A percentile compares a stretch with the other conserved stretches of the same genome.
Evolutionary conservation across 345 rosid species (phyloP).

Genomic region (Durio zibethinus): DNA sequence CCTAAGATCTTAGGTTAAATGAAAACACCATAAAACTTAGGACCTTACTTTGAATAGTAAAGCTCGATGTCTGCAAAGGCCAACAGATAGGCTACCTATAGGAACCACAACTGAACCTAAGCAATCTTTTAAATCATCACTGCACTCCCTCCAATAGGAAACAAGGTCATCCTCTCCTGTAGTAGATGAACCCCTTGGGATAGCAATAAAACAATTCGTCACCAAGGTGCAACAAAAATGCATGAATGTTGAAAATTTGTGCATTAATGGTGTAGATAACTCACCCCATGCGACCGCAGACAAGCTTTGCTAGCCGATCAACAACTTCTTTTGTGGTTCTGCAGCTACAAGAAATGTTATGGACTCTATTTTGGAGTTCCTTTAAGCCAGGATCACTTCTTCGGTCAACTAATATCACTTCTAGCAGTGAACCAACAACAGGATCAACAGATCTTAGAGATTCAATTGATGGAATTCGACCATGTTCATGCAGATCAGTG

Average conservation of each 20-base stretch:
- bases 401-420: constrained; percentile 78
- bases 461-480: constrained; percentile 90
- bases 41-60: constrained; percentile 86
- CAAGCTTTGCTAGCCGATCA: constrained; percentile 91
- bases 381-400: constrained; percentile 75
- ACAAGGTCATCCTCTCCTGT: constrained; percentile 63
- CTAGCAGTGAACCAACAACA: constrained; percentile 51
- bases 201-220: constrained; percentile 25
- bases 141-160: constrained; percentile 77
- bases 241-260: constrained; percentile 7
- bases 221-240: constrained; percentile 21
- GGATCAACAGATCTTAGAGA: constrained; percentile 78
- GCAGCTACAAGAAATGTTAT: constrained; percentile 61
- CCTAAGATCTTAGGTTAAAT: neutral
- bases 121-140: constrained; percentile 72
- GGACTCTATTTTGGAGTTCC: constrained; percentile 81
- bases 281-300: constrained; percentile 91
- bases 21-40: constrained; percentile 5
- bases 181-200: constrained; percentile 67
- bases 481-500: constrained; percentile 76
- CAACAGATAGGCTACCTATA: constrained; percentile 84
- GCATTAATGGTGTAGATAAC: constrained; percentile 27
- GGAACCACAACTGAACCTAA: constrained; percentile 86
- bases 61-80: constrained; percentile 96
- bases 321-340: constrained; percentile 82